Conservation (phyloP, 2,329 filamentous ascomycete species). For the Alternaria burnsii region DNA sequence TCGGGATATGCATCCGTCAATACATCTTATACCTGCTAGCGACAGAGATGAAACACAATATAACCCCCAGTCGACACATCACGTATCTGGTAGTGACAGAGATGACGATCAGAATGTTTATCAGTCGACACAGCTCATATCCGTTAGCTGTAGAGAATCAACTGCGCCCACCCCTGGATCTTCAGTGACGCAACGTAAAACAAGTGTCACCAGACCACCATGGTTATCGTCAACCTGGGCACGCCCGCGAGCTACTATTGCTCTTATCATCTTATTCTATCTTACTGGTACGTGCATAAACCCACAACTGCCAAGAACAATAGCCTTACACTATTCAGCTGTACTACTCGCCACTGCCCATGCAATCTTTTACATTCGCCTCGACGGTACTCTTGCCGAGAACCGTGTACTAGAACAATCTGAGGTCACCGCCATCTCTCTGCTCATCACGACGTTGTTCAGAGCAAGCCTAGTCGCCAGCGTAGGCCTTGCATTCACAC, state of each 20-base stretch:
- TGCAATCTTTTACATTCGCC: background rate
- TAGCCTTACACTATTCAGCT: background rate
- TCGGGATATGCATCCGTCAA: too few species aligned
- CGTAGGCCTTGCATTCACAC: conserved; percentile 9
- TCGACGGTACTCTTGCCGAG: background rate
- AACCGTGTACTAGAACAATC: conserved; percentile 1
- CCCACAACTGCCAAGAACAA: background rate
- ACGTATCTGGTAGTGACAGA: too few species aligned
- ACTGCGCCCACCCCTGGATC: background rate
- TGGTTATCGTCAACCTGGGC: background rate
- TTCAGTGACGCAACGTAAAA: background rate
- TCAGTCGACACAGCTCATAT: background rate
- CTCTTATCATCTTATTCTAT: background rate
- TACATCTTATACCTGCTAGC: too few species aligned
- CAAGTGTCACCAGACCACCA: background rate
- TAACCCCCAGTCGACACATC: too few species aligned
- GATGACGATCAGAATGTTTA: background rate
- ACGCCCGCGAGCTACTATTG: background rate
- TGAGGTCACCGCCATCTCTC: conserved; percentile 4
- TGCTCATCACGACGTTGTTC: conserved; percentile 10
- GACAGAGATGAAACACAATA: too few species aligned
- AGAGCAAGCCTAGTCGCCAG: background rate
- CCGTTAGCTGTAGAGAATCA: background rate
- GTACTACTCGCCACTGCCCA: background rate
- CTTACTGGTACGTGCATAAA: background rate